These are phyloP conservation scores for Wickerhamomyces queroliae DNA, from an alignment of 805 yeast species.

Conservation along the genomic window DNA sequence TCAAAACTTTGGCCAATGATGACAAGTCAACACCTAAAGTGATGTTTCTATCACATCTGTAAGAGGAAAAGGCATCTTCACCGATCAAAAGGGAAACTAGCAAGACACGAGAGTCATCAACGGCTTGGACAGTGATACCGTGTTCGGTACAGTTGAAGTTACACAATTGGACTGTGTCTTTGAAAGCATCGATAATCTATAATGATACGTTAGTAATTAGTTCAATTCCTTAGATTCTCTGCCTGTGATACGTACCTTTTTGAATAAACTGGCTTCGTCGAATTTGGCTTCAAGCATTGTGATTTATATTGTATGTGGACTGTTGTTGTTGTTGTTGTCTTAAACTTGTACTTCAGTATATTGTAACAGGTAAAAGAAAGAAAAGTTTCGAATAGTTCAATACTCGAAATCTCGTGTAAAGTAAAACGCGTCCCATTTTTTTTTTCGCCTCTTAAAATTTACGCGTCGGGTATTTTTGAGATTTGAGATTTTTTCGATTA, in stretches of 20 bases:
- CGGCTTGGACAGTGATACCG: constrained; percentile 95
- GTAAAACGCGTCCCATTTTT: too few species aligned
- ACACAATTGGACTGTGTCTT: constrained; percentile 91
- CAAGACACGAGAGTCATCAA: constrained; percentile 94
- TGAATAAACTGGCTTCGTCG: constrained; percentile 85
- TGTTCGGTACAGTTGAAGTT: constrained; percentile 95
- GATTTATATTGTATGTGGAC: background rate
- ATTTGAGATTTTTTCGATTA: too few species aligned
- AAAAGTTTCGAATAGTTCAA: background rate
- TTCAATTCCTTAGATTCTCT: background rate
- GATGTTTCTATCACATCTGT: constrained; percentile 91
- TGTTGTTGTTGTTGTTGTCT: background rate
- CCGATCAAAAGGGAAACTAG: constrained; percentile 86
- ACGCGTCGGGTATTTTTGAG: too few species aligned
- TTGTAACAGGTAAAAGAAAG: background rate
- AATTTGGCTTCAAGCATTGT: constrained; percentile 95
- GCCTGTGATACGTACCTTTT: constrained; percentile 44
- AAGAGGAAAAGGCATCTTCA: constrained; percentile 80
- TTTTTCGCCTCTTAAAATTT: too few species aligned
- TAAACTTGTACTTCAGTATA: too few species aligned
- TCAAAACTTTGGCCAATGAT: constrained; percentile 81
- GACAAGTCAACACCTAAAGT: constrained; percentile 89
- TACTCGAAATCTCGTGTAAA: too few species aligned
- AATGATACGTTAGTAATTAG: constrained; percentile 1
- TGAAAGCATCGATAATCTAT: constrained; percentile 87